Evolutionary conservation across 192 early-diverging fungal species (phyloP), one percentile per base, ranked within the genome.

Genomic region (Backusella tarrabulga): DNA sequence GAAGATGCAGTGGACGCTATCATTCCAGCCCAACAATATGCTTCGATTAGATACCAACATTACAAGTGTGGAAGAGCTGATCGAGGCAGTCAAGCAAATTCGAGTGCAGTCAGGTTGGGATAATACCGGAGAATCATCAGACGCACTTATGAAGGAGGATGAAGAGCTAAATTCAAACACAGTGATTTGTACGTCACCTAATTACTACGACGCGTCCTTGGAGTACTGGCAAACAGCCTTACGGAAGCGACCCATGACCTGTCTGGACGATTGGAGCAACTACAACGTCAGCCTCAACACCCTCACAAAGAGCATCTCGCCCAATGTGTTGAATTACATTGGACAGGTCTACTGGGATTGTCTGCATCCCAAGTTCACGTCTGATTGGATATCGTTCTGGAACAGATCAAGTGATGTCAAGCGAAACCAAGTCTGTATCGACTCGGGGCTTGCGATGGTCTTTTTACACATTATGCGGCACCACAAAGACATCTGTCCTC

Each of bases 31-130:
- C 29, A 71, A 70, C 21, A 79, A 72, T 11, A 42, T 76, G 12
- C 52, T 84, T 15, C 73, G 79, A n/a, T 34, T 84, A 38, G 79
- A 84, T 73, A 84, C 83, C 14, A 84, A 79, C 32, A 84, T 84
- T 38, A 84, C 79, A 19, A 78, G 63, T 14, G 68, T 84, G 2
- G 83, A 84, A 21, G 79, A 84, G 52, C 46, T 84, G 8, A 79
- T 84, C 7, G 77, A 80, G 23, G 83, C 83, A n/a, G 74, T 84
- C 19, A 73, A 80, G 34, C 72, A 79, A 26, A 80, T 83, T 17
- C 68, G 67, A 19, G 14, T 68, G 0, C 67, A 68, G 32, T 68
- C 19, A 7, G 35, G 11, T 19, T 15, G 7, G 29, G 34, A 68
- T 4, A n/a, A 50, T 68, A 35, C 29, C 34, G 34, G 34, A 32